These are phyloP conservation scores for Rosa multiflora DNA, from an alignment of 306 rosid genomes.

Conservation along the genomic window DNA sequence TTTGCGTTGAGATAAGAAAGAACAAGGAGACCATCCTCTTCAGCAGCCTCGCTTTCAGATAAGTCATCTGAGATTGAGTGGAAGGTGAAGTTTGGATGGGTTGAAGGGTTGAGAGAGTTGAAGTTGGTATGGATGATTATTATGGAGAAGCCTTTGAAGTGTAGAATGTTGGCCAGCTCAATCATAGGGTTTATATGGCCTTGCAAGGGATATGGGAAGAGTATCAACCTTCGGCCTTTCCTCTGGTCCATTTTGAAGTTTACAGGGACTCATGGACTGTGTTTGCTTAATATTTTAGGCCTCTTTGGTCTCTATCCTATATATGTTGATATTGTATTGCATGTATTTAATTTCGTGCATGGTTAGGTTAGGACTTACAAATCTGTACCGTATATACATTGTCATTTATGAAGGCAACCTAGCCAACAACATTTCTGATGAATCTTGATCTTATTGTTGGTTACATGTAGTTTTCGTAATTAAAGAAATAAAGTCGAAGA, in stretches of 20 bases:
- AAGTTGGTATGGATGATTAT: constrained; percentile 39
- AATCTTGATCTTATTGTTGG: not conserved
- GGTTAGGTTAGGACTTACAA: too few relatives aligned
- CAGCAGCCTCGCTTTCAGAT: constrained; percentile 16
- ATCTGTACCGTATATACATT: not conserved
- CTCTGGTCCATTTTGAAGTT: constrained; percentile 18
- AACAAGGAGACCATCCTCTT: constrained; percentile 6
- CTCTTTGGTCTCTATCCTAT: too few relatives aligned
- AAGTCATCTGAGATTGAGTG: constrained; percentile 30
- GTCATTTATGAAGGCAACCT: not conserved
- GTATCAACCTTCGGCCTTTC: constrained; percentile 34
- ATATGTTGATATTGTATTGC: too few relatives aligned
- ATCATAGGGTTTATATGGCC: constrained; percentile 55
- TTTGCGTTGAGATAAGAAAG: constrained; percentile 19
- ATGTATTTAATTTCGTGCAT: too few relatives aligned
- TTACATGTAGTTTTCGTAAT: not conserved
- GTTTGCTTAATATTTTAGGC: not conserved
- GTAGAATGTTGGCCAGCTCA: constrained; percentile 28
- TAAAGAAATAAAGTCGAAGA: not conserved
- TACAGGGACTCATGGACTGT: not conserved
- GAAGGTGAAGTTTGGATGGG: constrained; percentile 48
- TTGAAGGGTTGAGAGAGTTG: constrained; percentile 45
- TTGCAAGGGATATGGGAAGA: constrained; percentile 46
- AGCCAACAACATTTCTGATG: not conserved
- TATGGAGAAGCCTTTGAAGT: constrained; percentile 43